Conservation (phyloP, 805 yeast species). For the Candida patagonica region DNA sequence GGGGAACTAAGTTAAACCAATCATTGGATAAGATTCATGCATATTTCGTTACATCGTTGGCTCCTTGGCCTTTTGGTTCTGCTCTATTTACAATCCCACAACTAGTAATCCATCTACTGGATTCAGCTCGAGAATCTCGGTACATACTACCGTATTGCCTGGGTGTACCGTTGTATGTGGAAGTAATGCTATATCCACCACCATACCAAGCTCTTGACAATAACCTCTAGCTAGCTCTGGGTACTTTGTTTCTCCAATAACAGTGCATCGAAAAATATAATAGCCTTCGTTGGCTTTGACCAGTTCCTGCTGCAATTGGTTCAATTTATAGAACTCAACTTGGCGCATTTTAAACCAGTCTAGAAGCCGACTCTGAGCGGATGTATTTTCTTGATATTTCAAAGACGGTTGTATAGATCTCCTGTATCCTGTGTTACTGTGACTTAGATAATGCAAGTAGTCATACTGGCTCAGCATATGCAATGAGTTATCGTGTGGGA, state of each 20-base stretch:
- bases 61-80: no score
- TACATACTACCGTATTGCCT: constrained; percentile 41
- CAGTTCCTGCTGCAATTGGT: constrained; percentile 16
- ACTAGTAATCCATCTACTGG: constrained; percentile 34
- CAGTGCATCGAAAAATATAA: constrained; percentile 34
- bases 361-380: constrained; percentile 12
- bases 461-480: constrained; percentile 23
- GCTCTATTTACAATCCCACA: constrained; percentile 28
- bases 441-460: background rate
- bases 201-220: constrained; percentile 40
- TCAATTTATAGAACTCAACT: constrained; percentile 13
- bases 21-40: no score
- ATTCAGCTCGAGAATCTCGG: constrained; percentile 36
- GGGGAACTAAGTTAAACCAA: no score
- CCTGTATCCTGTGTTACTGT: background rate
- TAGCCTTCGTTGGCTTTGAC: constrained; percentile 10
- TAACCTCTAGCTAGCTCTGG: constrained; percentile 34
- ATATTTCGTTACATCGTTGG: no score
- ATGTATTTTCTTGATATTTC: background rate
- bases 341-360: constrained; percentile 22
- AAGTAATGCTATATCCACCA: constrained; percentile 34
- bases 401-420: background rate
- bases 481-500: constrained; percentile 22
- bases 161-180: constrained; percentile 23
- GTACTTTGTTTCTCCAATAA: constrained; percentile 29